These are phyloP conservation scores for Alternaria sp. DNA, from an alignment of 2,329 filamentous ascomycete genomes.

Conservation along the genomic window DNA sequence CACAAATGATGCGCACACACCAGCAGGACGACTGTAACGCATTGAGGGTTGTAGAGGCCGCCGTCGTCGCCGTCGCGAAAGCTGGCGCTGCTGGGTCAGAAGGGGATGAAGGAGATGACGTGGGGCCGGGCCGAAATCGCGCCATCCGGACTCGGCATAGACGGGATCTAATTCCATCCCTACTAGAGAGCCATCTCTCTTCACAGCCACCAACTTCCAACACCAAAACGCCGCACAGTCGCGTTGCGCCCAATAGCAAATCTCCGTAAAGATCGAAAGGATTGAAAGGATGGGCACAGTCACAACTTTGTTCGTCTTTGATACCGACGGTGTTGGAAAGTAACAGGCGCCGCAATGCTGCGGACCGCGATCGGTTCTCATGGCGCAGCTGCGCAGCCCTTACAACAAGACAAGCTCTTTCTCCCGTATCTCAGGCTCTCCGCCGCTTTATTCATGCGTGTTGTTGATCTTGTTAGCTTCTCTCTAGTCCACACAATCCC, in stretches of 20 bases:
- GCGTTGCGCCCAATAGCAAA: neutral
- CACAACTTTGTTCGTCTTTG: neutral
- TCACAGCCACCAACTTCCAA: constrained; percentile 16
- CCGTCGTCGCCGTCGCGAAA: neutral
- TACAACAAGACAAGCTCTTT: constrained; percentile 1
- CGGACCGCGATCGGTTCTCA: constrained; percentile 8
- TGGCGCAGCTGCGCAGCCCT: constrained; percentile 8
- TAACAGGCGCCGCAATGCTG: constrained; percentile 8
- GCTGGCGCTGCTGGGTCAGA: neutral
- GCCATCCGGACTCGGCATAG: constrained; percentile 11
- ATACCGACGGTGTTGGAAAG: neutral
- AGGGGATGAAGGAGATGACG: neutral
- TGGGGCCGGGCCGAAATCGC: constrained; percentile 7
- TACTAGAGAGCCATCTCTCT: neutral
- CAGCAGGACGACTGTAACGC: neutral
- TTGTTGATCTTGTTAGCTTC: neutral
- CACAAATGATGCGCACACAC: neutral
- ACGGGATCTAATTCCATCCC: constrained; percentile 15
- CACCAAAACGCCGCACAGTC: neutral
- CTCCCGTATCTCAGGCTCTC: neutral
- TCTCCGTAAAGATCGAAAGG: neutral
- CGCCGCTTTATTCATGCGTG: neutral
- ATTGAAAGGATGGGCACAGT: neutral
- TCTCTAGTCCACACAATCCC: neutral
- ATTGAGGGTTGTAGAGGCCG: neutral